A percentile compares a stretch with the other conserved stretches of the same genome.
phyloP scores from a whole-genome alignment of 75 land plant genomes.

The Ceratopteris richardii region DNA sequence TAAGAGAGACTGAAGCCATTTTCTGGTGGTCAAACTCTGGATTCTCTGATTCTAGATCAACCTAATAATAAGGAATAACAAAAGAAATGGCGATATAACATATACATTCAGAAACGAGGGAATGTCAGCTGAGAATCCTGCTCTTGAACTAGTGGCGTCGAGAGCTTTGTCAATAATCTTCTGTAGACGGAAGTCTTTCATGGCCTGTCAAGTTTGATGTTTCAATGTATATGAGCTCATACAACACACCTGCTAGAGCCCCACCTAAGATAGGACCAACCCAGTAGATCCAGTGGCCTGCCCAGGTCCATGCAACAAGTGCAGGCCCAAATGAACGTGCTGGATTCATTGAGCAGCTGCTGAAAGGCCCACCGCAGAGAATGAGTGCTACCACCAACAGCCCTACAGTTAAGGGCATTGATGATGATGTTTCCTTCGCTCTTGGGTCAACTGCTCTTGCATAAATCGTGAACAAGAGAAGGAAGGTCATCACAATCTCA shows the following conservation, averaged over 20 bases:
- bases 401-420: constrained; percentile 56
- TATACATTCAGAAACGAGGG: no score
- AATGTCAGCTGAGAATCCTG: no score
- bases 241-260: constrained; percentile 66
- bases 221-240: constrained; percentile 46
- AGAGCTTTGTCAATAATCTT: no score
- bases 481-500: constrained; percentile 66
- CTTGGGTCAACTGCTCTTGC: constrained; percentile 62
- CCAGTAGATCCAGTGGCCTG: constrained; percentile 97
- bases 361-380: constrained; percentile 74
- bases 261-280: constrained; percentile 90
- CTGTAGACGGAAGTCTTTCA: no score
- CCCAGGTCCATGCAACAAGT: constrained; percentile 49
- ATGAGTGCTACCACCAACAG: constrained; percentile 68
- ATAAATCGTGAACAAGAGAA: constrained; percentile 62
- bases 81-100: no score
- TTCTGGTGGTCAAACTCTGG: no score
- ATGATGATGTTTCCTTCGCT: constrained; percentile 33
- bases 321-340: constrained; percentile 92
- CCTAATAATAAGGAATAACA: no score
- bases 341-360: constrained; percentile 95
- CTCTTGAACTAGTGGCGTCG: no score
- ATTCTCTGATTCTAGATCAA: no score
- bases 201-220: no score
- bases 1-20: no score